Evolutionary conservation across 306 rosid species (phyloP), one percentile per base, ranked within the genome.

Genomic region (Begonia fuchsioides): DNA sequence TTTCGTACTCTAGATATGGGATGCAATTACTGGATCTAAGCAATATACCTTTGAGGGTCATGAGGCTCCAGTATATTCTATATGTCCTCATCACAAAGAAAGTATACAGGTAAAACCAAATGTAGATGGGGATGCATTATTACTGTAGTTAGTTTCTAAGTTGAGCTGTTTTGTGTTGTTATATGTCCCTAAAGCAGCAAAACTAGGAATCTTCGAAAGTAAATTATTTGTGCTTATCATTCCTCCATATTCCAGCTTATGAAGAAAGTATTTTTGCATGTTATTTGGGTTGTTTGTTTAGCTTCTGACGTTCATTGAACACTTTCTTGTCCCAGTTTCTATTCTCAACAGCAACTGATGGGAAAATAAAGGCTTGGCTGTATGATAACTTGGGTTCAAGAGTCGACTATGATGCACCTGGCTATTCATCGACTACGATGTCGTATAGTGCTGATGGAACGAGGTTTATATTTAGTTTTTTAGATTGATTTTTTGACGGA

Each of bases 291-390:
- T 46, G 15, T 8, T 46, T 46, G 50, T 9, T 10, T 26, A 26
- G 35, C 35, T 26, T 26, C 35, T 26, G 8, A 6, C 5, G 18
- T n/a, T 47, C 9, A 47, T 47, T 19, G 11, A 65, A 51, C 43
- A 43, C 12, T 53, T 26, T 56, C 26, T 41, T 51, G 41, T 43
- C 62, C 44, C 79, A 92, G 99, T 92, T 86, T 59, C 82, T 92
- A 60, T 86, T 92, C 76, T 92, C 99, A 38, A 85, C 96, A 32
- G 99, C 99, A 56, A 75, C 93, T 48, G 99, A 92, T 68, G 99
- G 99, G 51, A 86, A 92, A 80, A 92, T 92, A 75, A 92, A 92
- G 83, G 96, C 94, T 49, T 92, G 99, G 96, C 63, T 92, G 76
- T 92, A 92, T 69, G 99, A 85, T 82, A 77, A 75, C 64, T 5